Evolutionary conservation across 2,329 filamentous ascomycete genomes (phyloP), one percentile per base, ranked within the genome.

Genomic region (Biscogniauxia sp.): DNA sequence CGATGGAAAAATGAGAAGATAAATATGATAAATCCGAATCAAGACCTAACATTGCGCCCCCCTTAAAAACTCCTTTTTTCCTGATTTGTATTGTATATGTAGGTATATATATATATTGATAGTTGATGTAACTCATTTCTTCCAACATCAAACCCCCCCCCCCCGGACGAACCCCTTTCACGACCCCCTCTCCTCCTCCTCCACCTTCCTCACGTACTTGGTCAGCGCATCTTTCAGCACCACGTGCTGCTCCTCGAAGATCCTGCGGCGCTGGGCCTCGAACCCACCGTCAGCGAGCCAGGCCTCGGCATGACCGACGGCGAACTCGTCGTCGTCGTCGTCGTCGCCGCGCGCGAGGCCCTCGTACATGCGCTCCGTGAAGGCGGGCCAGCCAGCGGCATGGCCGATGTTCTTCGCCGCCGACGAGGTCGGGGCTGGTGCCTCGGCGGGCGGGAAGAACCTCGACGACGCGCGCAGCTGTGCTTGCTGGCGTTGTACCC

Each of bases 401-500:
- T 84, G n/a, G 2, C 80, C 82, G 13, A 84, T 59, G n/a, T n/a
- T n/a, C n/a, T 5, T 70, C 65, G 2, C 66, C 17, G 78, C 73
- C 23, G 23, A 23, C 23, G 23, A 76, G 58, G n/a, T 78, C 78
- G 61, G 61, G 79, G 71, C 62, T 79, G 75, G 62, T 73, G 70
- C 53, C 57, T 61, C 69, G 6, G 74, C 70, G 23, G 73, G 73
- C 59, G 80, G 79, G 51, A 77, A 78, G 13, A 82, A 82, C 66
- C 65, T 84, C 79, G 45, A 81, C 73, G 1, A 82, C 68, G 9
- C 67, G 68, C 28, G 71, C 79, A 82, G 2, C 72, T 69, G 63
- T 80, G 79, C 69, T 83, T 83, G 45, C 78, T 79, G 7, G 80
- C 79, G 11, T 76, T 80, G 70, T 83, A 84, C 4, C 76, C 78